Percentiles rank a stretch among this genome's conserved stretches.
These are phyloP conservation scores for Cantharellus anzutake DNA, from an alignment of 768 basidiomycete genomes.

Conservation along the genomic window DNA sequence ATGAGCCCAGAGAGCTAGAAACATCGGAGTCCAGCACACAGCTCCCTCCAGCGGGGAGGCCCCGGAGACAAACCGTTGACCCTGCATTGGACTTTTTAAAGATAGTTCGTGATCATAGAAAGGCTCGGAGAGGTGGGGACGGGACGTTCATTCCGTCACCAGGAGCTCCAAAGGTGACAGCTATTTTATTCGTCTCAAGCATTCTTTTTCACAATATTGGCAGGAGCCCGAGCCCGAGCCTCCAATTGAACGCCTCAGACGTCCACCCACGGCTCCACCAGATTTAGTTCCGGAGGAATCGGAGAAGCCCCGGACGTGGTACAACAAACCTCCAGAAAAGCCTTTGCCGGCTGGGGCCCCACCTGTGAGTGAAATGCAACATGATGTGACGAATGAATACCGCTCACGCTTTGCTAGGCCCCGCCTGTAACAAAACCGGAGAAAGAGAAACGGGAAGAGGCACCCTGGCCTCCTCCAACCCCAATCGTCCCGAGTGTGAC, in stretches of 20 bases:
- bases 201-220: background rate
- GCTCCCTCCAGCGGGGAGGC: background rate
- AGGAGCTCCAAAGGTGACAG: background rate
- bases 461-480: background rate
- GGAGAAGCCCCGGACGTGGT: background rate
- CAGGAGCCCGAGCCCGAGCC: background rate
- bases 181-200: background rate
- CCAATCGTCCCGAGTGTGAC: background rate
- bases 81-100: conserved; percentile 8
- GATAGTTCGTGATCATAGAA: background rate
- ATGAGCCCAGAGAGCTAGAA: background rate
- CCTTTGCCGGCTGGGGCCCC: background rate
- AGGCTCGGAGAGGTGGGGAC: conserved; percentile 2
- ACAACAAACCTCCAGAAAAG: background rate
- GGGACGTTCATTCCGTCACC: conserved; percentile 4
- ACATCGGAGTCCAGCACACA: no score
- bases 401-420: no score
- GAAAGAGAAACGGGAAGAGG: no score
- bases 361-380: background rate
- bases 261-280: background rate
- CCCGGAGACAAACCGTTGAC: background rate
- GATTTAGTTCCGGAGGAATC: background rate
- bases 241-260: background rate
- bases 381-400: background rate
- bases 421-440: no score